Evolutionary conservation across 208 protist genomes (phyloP).

Genomic region (Leishmania tarentolae): DNA sequence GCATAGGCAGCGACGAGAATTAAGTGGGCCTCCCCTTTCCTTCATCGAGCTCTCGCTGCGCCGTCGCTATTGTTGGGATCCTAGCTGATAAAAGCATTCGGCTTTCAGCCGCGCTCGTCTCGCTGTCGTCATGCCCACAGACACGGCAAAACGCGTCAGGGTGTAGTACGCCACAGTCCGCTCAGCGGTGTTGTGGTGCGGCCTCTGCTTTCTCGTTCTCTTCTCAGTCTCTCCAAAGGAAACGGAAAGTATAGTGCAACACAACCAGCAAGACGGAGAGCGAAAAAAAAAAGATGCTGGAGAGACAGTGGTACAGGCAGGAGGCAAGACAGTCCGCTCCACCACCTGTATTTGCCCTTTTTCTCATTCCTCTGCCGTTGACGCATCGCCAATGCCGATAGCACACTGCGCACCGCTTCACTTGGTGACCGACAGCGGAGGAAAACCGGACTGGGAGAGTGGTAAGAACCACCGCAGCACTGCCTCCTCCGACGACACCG

Average conservation of each 20-base stretch:
- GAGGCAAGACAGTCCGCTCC: neutral
- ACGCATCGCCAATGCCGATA: neutral
- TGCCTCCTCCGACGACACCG: slow-evolving; percentile 50
- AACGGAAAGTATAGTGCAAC: neutral
- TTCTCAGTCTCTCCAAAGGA: neutral
- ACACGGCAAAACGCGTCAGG: neutral
- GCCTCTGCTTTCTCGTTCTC: neutral
- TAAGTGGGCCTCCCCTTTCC: neutral
- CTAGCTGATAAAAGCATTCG: neutral
- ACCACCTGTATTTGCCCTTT: neutral
- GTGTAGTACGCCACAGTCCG: neutral
- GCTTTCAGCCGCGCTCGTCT: neutral
- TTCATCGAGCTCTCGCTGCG: neutral
- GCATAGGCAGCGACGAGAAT: neutral
- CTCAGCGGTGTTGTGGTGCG: neutral
- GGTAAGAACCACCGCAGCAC: slow-evolving; percentile 82
- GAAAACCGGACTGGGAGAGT: neutral
- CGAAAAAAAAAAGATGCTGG: too few relatives aligned
- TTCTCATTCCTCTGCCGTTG: neutral
- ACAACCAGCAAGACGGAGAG: neutral
- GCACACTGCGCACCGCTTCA: neutral
- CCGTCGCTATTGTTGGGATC: neutral
- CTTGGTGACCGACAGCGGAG: slow-evolving; percentile 4
- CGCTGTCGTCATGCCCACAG: neutral
- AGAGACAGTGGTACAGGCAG: neutral